Evolutionary conservation across 2,329 filamentous ascomycete genomes (phyloP), one percentile per base, ranked within the genome.

Genomic region (Shiraia sp.): DNA sequence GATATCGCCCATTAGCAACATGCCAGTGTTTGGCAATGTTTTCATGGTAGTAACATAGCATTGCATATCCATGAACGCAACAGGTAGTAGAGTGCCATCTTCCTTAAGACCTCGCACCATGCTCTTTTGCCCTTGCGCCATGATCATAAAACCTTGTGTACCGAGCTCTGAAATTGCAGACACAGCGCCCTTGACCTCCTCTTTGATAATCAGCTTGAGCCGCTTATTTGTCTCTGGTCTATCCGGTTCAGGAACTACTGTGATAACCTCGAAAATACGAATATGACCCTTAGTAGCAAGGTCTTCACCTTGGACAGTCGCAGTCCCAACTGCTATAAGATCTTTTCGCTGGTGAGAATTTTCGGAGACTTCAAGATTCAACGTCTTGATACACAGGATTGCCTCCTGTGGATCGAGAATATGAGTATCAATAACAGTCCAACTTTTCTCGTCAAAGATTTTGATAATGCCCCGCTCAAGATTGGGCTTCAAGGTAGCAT

Each of bases 11-110:
- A 96, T 84, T 9, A 96, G 77, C 60, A 88, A 90, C 65, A 99
- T 78, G 0, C 92, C 91, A 0, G 90, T 95, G 1, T 86, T 83
- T 3, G 84, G 83, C 13, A 99, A 78, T 58, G 90, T 88, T 62
- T 91, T 93, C 39, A 90, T 80, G n/a, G 86, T 83, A 2, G 85
- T 88, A 10, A 96, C 89, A 60, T 96, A 93, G 69, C 88, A 95
- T 72, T 89, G 93, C 84, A 96, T 95, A 62, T 99, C 93, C 78
- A 99, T 87, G 64, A 99, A 99, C 0, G 93, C 93, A 3, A 99
- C 92, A 0, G 93, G 93, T 1, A 97, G 77, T 37, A 97, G 79
- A 1, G 88, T 90, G 1, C 91, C 90, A 64, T 99, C 93, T 68
- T 99, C 93, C 67, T 96, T 96, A 3, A 99, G 78, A 28, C 93